These are phyloP conservation scores for Microbotryum intermedium DNA, from an alignment of 1,284 basidiomycete genomes.

Conservation along the genomic window DNA sequence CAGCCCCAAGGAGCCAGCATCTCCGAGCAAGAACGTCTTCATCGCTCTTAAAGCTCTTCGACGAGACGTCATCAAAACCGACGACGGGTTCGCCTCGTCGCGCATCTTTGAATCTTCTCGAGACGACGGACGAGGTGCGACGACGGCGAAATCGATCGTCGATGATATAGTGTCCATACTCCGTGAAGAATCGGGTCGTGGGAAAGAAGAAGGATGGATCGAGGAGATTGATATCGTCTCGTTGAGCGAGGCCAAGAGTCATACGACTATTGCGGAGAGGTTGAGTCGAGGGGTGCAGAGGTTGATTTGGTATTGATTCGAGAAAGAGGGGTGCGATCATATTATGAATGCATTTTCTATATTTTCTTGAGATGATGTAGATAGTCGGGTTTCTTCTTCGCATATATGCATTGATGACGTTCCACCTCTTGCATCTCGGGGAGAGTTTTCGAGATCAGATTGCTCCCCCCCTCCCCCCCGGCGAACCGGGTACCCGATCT, in stretches of 20 bases:
- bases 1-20: constrained; percentile 2
- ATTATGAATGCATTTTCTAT: too few relatives aligned
- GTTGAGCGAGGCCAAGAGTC: constrained; percentile 40
- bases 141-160: constrained; percentile 64
- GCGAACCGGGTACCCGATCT: too few relatives aligned
- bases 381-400: too few relatives aligned
- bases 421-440: too few relatives aligned
- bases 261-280: constrained; percentile 18
- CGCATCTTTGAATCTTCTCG: constrained; percentile 63
- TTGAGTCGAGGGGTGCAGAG: constrained; percentile 6
- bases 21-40: constrained; percentile 16
- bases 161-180: constrained; percentile 65
- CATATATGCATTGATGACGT: too few relatives aligned
- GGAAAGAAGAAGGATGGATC: constrained; percentile 48
- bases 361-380: too few relatives aligned
- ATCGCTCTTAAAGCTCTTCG: constrained; percentile 46
- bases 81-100: constrained; percentile 39
- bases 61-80: constrained; percentile 26
- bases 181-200: constrained; percentile 48
- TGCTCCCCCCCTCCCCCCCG: too few relatives aligned
- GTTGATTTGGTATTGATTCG: constrained; percentile 9
- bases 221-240: constrained; percentile 66
- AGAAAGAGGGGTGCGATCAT: too few relatives aligned
- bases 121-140: constrained; percentile 58
- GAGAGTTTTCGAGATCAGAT: too few relatives aligned